Percentiles rank a stretch among this genome's conserved stretches.
Conservation (phyloP, 257 asterid genomes). For the Oldenlandia corymbosa region DNA sequence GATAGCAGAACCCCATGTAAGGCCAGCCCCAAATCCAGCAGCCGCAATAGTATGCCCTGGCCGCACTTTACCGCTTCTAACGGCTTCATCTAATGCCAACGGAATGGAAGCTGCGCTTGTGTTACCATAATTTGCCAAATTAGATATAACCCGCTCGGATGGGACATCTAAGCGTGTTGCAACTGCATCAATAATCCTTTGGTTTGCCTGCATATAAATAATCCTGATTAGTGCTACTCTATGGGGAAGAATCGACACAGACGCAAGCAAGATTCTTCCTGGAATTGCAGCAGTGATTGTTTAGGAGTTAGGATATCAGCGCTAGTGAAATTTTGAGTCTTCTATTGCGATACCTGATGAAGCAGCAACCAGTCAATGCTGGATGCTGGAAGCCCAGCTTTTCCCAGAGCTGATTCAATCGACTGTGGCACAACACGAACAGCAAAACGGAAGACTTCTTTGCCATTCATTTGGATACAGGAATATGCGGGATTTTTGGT, state of each 20-base stretch:
- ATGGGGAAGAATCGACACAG: no score
- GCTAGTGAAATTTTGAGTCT: background rate
- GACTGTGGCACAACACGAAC: conserved; percentile 89
- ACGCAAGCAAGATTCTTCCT: no score
- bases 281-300: background rate
- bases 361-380: conserved; percentile 85
- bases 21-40: conserved; percentile 98
- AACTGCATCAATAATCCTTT: conserved; percentile 84
- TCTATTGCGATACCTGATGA: conserved; percentile 70
- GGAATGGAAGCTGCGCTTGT: conserved; percentile 96
- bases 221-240: background rate
- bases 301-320: background rate
- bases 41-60: conserved; percentile 78
- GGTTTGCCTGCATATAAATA: conserved; percentile 66
- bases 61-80: conserved; percentile 71
- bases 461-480: conserved; percentile 93
- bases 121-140: conserved; percentile 81
- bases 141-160: conserved; percentile 76
- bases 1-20: conserved; percentile 92
- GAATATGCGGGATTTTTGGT: conserved; percentile 66
- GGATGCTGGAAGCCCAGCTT: conserved; percentile 73
- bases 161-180: conserved; percentile 70
- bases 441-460: conserved; percentile 96
- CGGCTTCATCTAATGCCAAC: conserved; percentile 90
- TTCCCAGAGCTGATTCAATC: conserved; percentile 63